Percentiles rank a stretch among this genome's conserved stretches.
Conservation (phyloP, 2,329 filamentous ascomycete species). For the Colletotrichum navitas region DNA sequence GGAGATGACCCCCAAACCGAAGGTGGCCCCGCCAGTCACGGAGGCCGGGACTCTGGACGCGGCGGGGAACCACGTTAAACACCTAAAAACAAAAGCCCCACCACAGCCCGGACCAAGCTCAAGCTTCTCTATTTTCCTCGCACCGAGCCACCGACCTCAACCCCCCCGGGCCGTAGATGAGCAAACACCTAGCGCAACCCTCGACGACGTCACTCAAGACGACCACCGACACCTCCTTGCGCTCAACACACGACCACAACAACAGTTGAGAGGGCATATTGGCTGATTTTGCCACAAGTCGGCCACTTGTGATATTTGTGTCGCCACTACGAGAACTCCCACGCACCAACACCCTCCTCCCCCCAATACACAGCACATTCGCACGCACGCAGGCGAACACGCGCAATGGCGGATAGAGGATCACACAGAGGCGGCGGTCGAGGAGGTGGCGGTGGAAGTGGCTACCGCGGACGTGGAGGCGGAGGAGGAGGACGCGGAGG, state of each 20-base stretch:
- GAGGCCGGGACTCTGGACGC: constrained; percentile 6
- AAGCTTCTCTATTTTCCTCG: constrained; percentile 35
- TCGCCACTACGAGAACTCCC: background rate
- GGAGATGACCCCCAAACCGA: background rate
- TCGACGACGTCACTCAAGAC: constrained; percentile 19
- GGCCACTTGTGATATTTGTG: background rate
- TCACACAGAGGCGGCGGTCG: constrained; percentile 60
- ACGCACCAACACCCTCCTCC: background rate
- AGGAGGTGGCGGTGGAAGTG: constrained; percentile 59
- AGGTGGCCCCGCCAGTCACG: constrained; percentile 28
- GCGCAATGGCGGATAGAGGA: constrained; percentile 64
- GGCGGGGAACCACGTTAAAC: background rate
- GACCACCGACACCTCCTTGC: background rate
- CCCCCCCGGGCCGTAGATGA: background rate
- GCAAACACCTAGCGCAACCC: constrained; percentile 40
- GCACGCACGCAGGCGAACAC: background rate
- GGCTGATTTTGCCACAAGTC: background rate
- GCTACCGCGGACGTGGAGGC: constrained; percentile 60
- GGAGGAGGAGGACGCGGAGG: constrained; percentile 57
- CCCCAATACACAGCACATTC: background rate
- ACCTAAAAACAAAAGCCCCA: constrained; percentile 12
- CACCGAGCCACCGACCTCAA: constrained; percentile 18
- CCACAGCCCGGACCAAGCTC: constrained; percentile 38
- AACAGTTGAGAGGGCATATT: background rate
- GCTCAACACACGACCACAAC: background rate